Conservation (phyloP, 208 protist genomes). For the Trypanosoma platydactyli region DNA sequence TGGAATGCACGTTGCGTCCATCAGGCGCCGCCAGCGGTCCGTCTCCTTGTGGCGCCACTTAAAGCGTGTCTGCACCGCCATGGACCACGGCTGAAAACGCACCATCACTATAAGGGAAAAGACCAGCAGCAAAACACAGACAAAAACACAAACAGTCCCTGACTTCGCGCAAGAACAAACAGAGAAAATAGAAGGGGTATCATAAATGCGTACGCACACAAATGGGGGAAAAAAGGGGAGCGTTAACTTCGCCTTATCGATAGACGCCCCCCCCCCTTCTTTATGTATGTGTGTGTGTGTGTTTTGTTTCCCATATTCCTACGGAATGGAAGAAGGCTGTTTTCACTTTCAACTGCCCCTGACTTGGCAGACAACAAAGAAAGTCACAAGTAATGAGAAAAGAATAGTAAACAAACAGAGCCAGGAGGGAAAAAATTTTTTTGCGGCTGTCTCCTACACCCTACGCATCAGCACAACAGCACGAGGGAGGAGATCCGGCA, state of each 20-base stretch:
- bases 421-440: conserved; percentile 19
- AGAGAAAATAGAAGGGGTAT: neutral
- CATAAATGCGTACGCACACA: neutral
- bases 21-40: conserved; percentile 87
- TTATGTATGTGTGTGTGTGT: no score
- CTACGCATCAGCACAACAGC: conserved; percentile 62
- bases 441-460: neutral
- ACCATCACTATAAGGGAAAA: conserved; percentile 25
- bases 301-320: neutral
- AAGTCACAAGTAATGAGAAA: conserved; percentile 12
- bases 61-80: conserved; percentile 89
- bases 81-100: conserved; percentile 87
- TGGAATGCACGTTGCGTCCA: conserved; percentile 88
- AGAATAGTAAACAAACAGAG: conserved; percentile 10
- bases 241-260: no score
- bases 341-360: neutral
- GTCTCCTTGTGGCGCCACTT: conserved; percentile 92
- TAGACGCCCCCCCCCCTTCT: no score
- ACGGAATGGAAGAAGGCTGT: neutral
- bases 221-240: neutral
- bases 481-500: conserved; percentile 54
- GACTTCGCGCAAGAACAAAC: no score
- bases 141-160: no score
- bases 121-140: no score
- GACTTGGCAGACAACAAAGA: neutral